Conservation (phyloP, 495 filamentous ascomycete species). For the Trichoderma erinaceum region DNA sequence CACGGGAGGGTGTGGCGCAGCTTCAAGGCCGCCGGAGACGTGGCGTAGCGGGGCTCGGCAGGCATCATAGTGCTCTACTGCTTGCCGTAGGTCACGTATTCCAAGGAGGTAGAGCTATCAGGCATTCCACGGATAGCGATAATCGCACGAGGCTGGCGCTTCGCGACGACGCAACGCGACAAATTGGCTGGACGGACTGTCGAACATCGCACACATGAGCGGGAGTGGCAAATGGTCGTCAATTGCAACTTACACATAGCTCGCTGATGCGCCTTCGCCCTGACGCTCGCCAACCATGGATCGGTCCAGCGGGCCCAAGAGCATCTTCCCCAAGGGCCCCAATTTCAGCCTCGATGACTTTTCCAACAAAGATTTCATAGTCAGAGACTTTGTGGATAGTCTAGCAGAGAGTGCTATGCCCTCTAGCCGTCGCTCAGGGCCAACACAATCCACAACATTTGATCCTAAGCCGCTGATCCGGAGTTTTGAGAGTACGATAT, state of each 20-base stretch:
- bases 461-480: conserved; percentile 97
- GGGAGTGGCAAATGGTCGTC: background rate
- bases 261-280: conserved; percentile 11
- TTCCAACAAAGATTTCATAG: conserved; percentile 89
- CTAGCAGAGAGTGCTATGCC: conserved; percentile 82
- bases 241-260: conserved; percentile 18
- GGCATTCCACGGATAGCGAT: background rate
- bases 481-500: conserved; percentile 76
- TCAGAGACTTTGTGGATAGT: conserved; percentile 91
- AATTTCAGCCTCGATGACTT: conserved; percentile 84
- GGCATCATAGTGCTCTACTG: background rate
- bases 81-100: background rate
- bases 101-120: background rate
- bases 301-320: conserved; percentile 43
- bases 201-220: background rate
- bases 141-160: background rate
- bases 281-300: conserved; percentile 32
- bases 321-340: conserved; percentile 70
- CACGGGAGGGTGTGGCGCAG: conserved; percentile 5
- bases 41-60: conserved; percentile 11
- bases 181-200: background rate
- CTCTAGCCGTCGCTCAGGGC: conserved; percentile 64
- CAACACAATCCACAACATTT: conserved; percentile 61
- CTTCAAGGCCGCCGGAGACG: background rate
- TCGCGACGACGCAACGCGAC: conserved; percentile 9